phyloP scores from a whole-genome alignment of 129 eudicot species.

The Scalesia atractyloides region DNA sequence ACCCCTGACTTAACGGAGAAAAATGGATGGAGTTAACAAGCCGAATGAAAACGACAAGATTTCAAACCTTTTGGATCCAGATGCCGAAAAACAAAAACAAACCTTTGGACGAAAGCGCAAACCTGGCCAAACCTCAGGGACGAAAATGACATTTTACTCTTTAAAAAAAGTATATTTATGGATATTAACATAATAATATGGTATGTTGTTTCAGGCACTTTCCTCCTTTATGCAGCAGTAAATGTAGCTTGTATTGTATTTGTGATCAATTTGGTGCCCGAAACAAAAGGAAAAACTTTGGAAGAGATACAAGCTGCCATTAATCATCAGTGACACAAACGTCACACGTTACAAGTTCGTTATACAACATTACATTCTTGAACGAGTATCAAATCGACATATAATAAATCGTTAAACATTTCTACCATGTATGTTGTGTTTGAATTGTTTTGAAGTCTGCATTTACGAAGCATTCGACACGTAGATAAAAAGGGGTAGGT shows the following conservation, averaged over 20 bases:
- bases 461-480: background rate
- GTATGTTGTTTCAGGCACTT: slow-evolving; percentile 65
- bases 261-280: slow-evolving; percentile 63
- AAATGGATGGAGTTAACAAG: too few relatives aligned
- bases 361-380: slow-evolving; percentile 15
- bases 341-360: background rate
- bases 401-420: slow-evolving; percentile 12
- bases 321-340: slow-evolving; percentile 24
- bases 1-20: too few relatives aligned
- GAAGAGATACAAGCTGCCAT: slow-evolving; percentile 82
- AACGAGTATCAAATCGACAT: background rate
- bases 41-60: too few relatives aligned
- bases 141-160: too few relatives aligned
- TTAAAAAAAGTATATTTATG: background rate
- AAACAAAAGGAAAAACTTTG: slow-evolving; percentile 85
- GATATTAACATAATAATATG: slow-evolving; percentile 1
- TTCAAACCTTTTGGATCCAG: too few relatives aligned
- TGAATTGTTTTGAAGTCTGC: background rate
- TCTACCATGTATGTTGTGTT: background rate
- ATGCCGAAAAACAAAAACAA: too few relatives aligned
- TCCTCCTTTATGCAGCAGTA: slow-evolving; percentile 67
- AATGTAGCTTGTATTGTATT: slow-evolving; percentile 65
- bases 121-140: too few relatives aligned
- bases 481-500: background rate
- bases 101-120: too few relatives aligned